A percentile compares a stretch with the other conserved stretches of the same genome.
Conservation (phyloP, 345 rosid genomes). For the Pugionium dolabratum region DNA sequence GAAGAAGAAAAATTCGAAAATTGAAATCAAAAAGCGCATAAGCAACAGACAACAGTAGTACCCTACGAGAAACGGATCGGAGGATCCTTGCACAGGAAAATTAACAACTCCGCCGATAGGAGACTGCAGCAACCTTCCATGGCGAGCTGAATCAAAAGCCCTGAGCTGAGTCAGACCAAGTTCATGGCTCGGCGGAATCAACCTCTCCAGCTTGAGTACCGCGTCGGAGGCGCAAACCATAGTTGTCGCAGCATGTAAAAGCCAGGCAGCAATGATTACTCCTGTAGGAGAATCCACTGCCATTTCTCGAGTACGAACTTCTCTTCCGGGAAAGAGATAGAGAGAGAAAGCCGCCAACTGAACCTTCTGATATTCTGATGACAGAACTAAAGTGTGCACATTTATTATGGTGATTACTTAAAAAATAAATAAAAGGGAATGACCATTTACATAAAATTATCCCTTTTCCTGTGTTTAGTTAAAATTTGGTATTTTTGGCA, state of each 20-base stretch:
- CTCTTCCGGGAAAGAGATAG: conserved; percentile 7
- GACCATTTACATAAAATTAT: too few species aligned
- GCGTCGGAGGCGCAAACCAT: conserved; percentile 53
- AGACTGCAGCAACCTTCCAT: conserved; percentile 76
- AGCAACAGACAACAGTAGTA: conserved; percentile 44
- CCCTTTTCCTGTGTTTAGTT: too few species aligned
- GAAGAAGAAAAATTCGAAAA: conserved; percentile 5
- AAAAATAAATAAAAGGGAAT: too few species aligned
- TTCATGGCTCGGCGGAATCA: conserved; percentile 50
- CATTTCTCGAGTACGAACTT: conserved; percentile 39
- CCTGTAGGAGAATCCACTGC: conserved; percentile 39
- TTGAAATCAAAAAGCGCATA: conserved; percentile 12
- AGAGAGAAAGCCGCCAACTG: conserved; percentile 37
- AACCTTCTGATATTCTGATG: conserved; percentile 42
- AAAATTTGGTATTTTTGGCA: too few species aligned
- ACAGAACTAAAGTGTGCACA: conserved; percentile 27
- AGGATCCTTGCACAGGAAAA: conserved; percentile 76
- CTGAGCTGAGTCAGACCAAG: conserved; percentile 59
- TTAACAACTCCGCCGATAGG: conserved; percentile 61
- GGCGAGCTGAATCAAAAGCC: conserved; percentile 74
- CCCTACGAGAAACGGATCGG: conserved; percentile 90
- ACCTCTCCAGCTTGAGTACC: conserved; percentile 59
- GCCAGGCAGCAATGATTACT: conserved; percentile 33
- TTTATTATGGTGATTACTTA: conserved; percentile 24
- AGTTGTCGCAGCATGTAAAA: conserved; percentile 34